phyloP scores from a whole-genome alignment of 169 alveolate species.

The Babesia gibsoni region DNA sequence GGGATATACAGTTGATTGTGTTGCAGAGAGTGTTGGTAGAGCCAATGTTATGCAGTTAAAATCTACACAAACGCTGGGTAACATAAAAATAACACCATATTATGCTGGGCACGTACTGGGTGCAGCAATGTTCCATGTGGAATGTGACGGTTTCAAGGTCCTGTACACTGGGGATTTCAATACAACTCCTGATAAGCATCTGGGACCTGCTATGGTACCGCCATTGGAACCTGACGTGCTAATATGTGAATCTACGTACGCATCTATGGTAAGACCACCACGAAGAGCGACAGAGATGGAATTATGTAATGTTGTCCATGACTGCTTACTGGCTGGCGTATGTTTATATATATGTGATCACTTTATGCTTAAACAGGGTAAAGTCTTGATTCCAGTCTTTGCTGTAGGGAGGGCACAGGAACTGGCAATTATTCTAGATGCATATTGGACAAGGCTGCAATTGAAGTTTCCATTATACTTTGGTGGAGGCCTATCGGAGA shows the following conservation, averaged over 20 bases:
- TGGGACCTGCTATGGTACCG: conserved; percentile 94
- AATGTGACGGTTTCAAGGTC: conserved; percentile 87
- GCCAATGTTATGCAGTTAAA: conserved; percentile 88
- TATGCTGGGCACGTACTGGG: conserved; percentile 99
- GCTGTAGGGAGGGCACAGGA: conserved; percentile 99
- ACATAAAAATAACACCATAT: conserved; percentile 90
- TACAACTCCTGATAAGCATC: conserved; percentile 94
- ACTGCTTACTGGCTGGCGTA: conserved; percentile 76
- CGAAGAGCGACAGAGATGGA: conserved; percentile 95
- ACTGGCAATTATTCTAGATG: conserved; percentile 93
- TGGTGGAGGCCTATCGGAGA: conserved; percentile 97
- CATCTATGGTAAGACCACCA: conserved; percentile 92
- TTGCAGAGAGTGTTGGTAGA: conserved; percentile 80
- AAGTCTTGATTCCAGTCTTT: conserved; percentile 97
- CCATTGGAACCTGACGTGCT: conserved; percentile 88
- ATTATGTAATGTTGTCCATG: conserved; percentile 88
- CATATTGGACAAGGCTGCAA: conserved; percentile 93
- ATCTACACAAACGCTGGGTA: conserved; percentile 82
- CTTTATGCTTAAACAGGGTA: conserved; percentile 81
- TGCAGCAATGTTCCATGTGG: conserved; percentile 94
- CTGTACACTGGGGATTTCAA: conserved; percentile 96
- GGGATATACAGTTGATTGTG: conserved; percentile 83
- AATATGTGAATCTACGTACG: conserved; percentile 96
- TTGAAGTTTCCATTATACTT: conserved; percentile 91
- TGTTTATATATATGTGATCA: background rate